Base-by-base conservation (phyloP, 2,329 filamentous ascomycete genomes). In the Trichoderma koningiopsis region DNA sequence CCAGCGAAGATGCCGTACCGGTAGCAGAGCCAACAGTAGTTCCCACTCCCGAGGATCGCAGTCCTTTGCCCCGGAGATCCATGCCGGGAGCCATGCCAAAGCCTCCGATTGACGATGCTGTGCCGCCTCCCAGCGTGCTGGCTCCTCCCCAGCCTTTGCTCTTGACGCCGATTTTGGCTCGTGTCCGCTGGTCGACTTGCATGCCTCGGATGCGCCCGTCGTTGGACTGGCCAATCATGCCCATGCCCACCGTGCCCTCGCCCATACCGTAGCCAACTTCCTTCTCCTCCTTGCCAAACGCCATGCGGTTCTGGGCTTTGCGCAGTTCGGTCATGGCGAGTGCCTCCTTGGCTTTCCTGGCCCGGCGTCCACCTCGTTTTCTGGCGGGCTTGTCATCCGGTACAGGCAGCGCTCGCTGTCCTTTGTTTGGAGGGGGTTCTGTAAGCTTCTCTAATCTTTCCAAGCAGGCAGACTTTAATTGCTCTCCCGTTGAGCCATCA, bases 281-380 rank as follows among this genome's bases (percentile, higher is more conserved):
- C 75, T 89, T 91, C 81, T 99, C 96, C 79, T 98, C 95, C 78
- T 97, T 96, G 70, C 94, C 94, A 76, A 99, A 99, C 0, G 91
- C 93, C 88, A 99, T 91, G 66, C 96, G 89, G 82, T 99, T 99
- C 81, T 98, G 96, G 5, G 94, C 94, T 80, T 98, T 97, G 73
- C 94, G 90, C 35, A 99, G 84, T 68, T 99, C 96, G 0, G 96
- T 99, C 93, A 97, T 97, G 70, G 96, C 95, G 7, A 93, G 93
- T 4, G 95, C 94, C 80, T 97, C 96, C 86, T 99, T 99, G 70
- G 95, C 95, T 80, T 97, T 97, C 69, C 96, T 86, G 14, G 94
- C 96, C 73, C 94, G 87, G 68, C 95, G 86, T 63, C 96, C 96
- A 79, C 96, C 96, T 72, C 96, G 92, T 80, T 99, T 99, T 40